Conservation (phyloP, 169 alveolate species). For the Cryptosporidium ryanae region DNA sequence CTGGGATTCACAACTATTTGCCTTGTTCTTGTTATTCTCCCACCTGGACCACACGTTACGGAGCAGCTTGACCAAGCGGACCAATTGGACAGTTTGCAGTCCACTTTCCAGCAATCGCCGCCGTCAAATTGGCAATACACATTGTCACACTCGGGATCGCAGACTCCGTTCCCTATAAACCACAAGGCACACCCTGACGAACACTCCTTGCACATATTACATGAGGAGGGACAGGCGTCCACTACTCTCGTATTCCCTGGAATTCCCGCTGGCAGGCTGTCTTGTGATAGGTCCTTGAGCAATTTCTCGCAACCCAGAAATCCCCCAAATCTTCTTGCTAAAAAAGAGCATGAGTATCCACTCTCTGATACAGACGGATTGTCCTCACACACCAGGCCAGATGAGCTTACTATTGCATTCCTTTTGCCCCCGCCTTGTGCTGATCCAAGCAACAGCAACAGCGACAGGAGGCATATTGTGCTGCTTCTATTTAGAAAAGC, state of each 20-base stretch:
- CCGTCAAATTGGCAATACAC: slow-evolving; percentile 81
- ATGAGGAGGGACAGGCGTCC: slow-evolving; percentile 80
- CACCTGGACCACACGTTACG: slow-evolving; percentile 75
- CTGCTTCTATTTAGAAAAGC: no score
- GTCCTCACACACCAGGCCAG: slow-evolving; percentile 80
- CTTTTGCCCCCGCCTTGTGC: slow-evolving; percentile 7
- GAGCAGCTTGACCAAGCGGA: slow-evolving; percentile 72
- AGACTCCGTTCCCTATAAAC: slow-evolving; percentile 81
- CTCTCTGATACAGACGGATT: slow-evolving; percentile 78
- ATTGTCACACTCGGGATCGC: slow-evolving; percentile 79
- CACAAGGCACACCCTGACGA: slow-evolving; percentile 82
- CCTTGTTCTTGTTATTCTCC: slow-evolving; percentile 75
- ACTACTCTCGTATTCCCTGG: slow-evolving; percentile 81
- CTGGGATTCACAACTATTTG: slow-evolving; percentile 74
- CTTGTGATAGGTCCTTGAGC: slow-evolving; percentile 77
- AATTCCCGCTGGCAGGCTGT: slow-evolving; percentile 76
- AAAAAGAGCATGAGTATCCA: slow-evolving; percentile 78
- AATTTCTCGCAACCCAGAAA: slow-evolving; percentile 79
- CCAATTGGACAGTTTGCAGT: slow-evolving; percentile 77
- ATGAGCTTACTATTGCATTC: slow-evolving; percentile 51
- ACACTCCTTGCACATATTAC: slow-evolving; percentile 80
- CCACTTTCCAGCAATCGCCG: slow-evolving; percentile 82
- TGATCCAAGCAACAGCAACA: neutral
- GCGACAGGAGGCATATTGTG: no score
- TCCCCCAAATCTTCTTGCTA: slow-evolving; percentile 79